A percentile compares a stretch with the other conserved stretches of the same genome.
phyloP scores from a whole-genome alignment of 225 moss, liverwort and hornwort genomes.

The Asterella californica region DNA sequence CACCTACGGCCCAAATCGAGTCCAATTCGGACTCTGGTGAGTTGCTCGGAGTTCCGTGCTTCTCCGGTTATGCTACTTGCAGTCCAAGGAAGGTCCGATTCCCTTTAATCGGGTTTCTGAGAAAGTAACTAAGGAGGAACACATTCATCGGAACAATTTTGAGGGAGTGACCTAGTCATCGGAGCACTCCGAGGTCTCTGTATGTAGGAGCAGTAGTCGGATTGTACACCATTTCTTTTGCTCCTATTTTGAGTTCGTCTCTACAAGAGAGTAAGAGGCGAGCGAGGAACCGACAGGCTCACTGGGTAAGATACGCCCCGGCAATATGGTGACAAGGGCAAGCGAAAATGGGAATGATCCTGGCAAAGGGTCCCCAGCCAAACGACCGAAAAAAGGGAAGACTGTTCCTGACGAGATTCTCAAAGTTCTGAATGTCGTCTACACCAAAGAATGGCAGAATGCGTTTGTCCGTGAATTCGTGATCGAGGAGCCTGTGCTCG shows the following conservation, averaged over 20 bases:
- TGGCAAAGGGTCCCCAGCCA: conserved; percentile 2
- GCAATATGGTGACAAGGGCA: conserved; percentile 16
- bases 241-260: background rate
- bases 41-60: background rate
- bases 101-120: background rate
- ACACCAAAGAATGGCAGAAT: conserved; percentile 26
- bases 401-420: conserved; percentile 23
- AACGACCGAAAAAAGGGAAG: conserved; percentile 24
- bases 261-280: background rate
- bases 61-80: background rate
- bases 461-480: conserved; percentile 11
- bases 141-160: background rate
- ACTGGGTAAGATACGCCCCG: conserved; percentile 10
- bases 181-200: background rate
- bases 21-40: background rate
- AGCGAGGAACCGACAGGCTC: background rate
- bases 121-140: background rate
- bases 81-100: background rate
- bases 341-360: background rate
- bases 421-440: conserved; percentile 20
- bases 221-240: background rate
- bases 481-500: conserved; percentile 13
- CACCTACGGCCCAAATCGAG: background rate
- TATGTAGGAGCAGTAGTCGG: background rate
- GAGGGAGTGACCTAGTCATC: background rate